A percentile compares a stretch with the other conserved stretches of the same genome.
phyloP scores from a whole-genome alignment of 75 land plant genomes.

The Selaginella moellendorffii region DNA sequence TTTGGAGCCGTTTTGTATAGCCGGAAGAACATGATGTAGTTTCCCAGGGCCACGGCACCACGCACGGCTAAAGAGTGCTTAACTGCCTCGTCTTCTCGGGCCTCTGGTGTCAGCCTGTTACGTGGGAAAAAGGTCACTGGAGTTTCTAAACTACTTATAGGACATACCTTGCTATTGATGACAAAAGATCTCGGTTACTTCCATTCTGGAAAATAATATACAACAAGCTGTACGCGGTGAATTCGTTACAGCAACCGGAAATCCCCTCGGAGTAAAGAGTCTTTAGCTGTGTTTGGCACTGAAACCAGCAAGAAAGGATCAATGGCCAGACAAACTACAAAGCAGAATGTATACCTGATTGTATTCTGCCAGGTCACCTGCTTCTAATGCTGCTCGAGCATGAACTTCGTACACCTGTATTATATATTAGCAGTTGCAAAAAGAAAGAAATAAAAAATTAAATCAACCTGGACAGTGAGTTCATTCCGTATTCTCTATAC shows the following conservation, averaged over 20 bases:
- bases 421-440: neutral
- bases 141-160: slow-evolving; percentile 25
- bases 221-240: slow-evolving; percentile 78
- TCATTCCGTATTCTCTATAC: slow-evolving; percentile 81
- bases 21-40: slow-evolving; percentile 69
- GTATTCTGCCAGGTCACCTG: slow-evolving; percentile 84
- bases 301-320: slow-evolving; percentile 17
- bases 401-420: slow-evolving; percentile 92
- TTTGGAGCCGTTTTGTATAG: slow-evolving; percentile 80
- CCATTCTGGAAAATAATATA: slow-evolving; percentile 60
- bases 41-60: slow-evolving; percentile 64
- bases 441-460: slow-evolving; percentile 10
- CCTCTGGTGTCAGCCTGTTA: slow-evolving; percentile 60
- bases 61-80: slow-evolving; percentile 90
- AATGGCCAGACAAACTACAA: neutral
- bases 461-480: slow-evolving; percentile 67
- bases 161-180: slow-evolving; percentile 65
- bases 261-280: slow-evolving; percentile 89
- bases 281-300: slow-evolving; percentile 91
- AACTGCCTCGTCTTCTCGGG: slow-evolving; percentile 57
- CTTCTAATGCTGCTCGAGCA: slow-evolving; percentile 78
- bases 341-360: slow-evolving; percentile 66
- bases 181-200: slow-evolving; percentile 63
- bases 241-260: slow-evolving; percentile 61
- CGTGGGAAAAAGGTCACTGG: slow-evolving; percentile 19